Conservation (phyloP, 371 early-diverging fungal species). For the Thermomucor indicae-seudaticae region DNA sequence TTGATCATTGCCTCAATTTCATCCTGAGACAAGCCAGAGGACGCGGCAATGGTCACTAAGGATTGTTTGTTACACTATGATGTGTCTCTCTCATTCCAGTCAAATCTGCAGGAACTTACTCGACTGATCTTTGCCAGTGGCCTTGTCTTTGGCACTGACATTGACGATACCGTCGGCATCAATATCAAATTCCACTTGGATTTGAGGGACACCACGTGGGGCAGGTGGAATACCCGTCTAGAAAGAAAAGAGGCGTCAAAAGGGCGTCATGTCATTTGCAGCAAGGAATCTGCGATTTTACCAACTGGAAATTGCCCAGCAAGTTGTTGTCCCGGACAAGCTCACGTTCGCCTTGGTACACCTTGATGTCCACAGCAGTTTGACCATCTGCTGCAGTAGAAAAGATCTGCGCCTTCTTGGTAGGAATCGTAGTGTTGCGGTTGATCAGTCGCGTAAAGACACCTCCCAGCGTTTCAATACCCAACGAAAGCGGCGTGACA, state of each 20-base stretch:
- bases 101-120: too few species aligned
- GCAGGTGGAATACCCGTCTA: conserved; percentile 70
- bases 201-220: conserved; percentile 83
- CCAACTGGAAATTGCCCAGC: conserved; percentile 91
- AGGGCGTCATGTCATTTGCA: not conserved
- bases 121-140: conserved; percentile 84
- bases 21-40: conserved; percentile 83
- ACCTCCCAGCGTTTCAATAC: conserved; percentile 93
- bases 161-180: conserved; percentile 97
- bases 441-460: conserved; percentile 93
- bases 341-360: conserved; percentile 98
- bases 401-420: conserved; percentile 95
- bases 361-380: conserved; percentile 91
- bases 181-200: conserved; percentile 91
- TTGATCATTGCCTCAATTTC: conserved; percentile 91
- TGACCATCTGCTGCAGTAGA: conserved; percentile 98
- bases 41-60: conserved; percentile 89
- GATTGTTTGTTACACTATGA: too few species aligned
- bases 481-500: conserved; percentile 95
- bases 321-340: conserved; percentile 92
- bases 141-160: conserved; percentile 92
- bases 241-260: not conserved
- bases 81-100: too few species aligned
- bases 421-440: conserved; percentile 97
- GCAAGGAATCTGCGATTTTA: conserved; percentile 2